Percentiles rank a stretch among this genome's conserved stretches.
Conservation (phyloP, 176 grass and related monocot species). For the Cenchrus fungigraminus region DNA sequence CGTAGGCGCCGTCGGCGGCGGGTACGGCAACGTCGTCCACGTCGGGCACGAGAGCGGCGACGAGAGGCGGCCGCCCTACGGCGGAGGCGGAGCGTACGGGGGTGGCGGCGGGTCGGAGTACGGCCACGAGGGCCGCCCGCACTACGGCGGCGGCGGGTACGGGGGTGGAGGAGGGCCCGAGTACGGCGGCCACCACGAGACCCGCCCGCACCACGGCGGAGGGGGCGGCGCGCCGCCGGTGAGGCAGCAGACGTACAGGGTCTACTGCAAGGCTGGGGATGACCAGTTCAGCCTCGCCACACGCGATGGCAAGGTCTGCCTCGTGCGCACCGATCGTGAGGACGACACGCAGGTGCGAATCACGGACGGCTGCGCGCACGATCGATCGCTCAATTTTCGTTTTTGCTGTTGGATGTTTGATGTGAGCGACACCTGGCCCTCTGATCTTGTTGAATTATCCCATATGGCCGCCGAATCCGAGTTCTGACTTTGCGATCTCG, state of each 20-base stretch:
- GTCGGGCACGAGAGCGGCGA: not conserved
- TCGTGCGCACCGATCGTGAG: slow-evolving; percentile 46
- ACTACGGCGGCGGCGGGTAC: slow-evolving; percentile 34
- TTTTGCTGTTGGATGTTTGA: not conserved
- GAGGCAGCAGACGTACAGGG: slow-evolving; percentile 46
- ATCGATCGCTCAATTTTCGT: not conserved
- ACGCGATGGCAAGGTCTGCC: slow-evolving; percentile 56
- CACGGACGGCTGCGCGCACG: not conserved
- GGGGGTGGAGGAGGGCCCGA: slow-evolving; percentile 8
- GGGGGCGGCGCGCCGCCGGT: slow-evolving; percentile 22
- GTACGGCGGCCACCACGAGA: slow-evolving; percentile 35
- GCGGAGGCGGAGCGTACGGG: slow-evolving; percentile 22
- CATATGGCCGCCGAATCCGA: not conserved
- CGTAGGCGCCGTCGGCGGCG: not conserved
- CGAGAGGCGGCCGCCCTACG: slow-evolving; percentile 32
- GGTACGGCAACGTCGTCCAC: slow-evolving; percentile 17
- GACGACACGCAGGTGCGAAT: slow-evolving; percentile 57
- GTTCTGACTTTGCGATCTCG: not conserved
- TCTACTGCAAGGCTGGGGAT: slow-evolving; percentile 68
- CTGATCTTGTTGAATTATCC: not conserved
- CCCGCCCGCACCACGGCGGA: slow-evolving; percentile 38
- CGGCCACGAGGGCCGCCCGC: slow-evolving; percentile 41
- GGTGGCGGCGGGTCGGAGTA: not conserved
- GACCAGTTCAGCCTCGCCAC: slow-evolving; percentile 60
- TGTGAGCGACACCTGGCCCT: not conserved